Percentiles rank a stretch among this genome's conserved stretches.
These are phyloP conservation scores for Raddia distichophylla DNA, from an alignment of 176 grass and related monocot species.

Conservation along the genomic window DNA sequence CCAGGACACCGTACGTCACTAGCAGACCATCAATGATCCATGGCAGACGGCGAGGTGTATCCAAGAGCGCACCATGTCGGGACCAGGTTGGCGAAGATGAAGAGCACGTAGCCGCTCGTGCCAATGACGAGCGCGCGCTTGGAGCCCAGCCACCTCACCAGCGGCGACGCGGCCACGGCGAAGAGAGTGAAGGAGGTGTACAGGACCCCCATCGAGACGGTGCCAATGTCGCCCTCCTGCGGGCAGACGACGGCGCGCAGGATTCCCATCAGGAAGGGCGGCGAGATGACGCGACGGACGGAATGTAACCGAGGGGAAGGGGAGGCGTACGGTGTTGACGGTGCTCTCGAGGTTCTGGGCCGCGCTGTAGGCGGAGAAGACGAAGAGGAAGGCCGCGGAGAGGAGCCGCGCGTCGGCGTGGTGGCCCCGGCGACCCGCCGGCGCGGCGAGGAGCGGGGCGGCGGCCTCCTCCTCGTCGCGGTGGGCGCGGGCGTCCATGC, in stretches of 20 bases:
- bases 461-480: constrained; percentile 44
- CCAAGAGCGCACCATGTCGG: constrained; percentile 61
- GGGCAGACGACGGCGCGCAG: not conserved
- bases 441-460: constrained; percentile 25
- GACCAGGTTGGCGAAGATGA: constrained; percentile 87
- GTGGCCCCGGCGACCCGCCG: constrained; percentile 35
- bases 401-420: constrained; percentile 69
- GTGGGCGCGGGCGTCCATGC: constrained; percentile 31
- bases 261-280: not conserved
- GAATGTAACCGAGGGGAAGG: not conserved
- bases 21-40: not conserved
- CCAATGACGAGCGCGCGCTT: constrained; percentile 78
- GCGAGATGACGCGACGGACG: not conserved
- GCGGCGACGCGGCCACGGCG: constrained; percentile 55
- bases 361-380: constrained; percentile 84
- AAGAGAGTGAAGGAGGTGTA: constrained; percentile 92
- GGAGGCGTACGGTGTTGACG: constrained; percentile 61
- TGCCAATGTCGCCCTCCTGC: constrained; percentile 77
- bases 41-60: not conserved
- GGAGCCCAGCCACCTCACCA: constrained; percentile 61
- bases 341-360: constrained; percentile 87
- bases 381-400: constrained; percentile 79
- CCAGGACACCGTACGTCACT: not conserved
- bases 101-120: constrained; percentile 73
- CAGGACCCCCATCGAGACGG: constrained; percentile 67